Evolutionary conservation across 257 asterid genomes (phyloP), one percentile per base, ranked within the genome.

Genomic region (Verbascum thapsus): DNA sequence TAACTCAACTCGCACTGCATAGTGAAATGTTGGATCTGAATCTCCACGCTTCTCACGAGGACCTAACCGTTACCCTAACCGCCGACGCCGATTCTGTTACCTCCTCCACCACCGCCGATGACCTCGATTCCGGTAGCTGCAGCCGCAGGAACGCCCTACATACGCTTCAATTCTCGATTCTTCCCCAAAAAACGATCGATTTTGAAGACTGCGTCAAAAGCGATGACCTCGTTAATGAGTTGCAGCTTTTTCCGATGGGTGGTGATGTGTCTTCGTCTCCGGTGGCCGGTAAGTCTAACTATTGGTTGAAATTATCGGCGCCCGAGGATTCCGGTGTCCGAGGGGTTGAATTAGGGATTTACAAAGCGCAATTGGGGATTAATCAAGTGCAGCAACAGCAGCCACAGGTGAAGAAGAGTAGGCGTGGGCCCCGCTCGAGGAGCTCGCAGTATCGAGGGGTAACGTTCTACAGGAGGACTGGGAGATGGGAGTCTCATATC

Each of bases 361-460:
- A 30, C 59, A 63, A 18, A 37, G 23, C 50, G 7, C 47, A 55
- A 16, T 17, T 35, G 61, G 30, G 49, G 63, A n/a, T 9, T 38
- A 38, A 57, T 57, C 34, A 12, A n/a, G n/a, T n/a, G n/a, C n/a
- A n/a, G n/a, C n/a, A n/a, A n/a, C n/a, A n/a, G n/a, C n/a, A n/a
- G 61, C 13, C 17, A 43, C 61, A 34, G 45, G 83, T 73, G 55
- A 87, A 88, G 92, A 91, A 91, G 88, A 88, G 95, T 59, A 69
- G 98, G 73, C 94, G 98, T 38, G 98, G 98, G 54, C 96, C 98
- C 60, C 83, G 98, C 77, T 88, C 98, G 6, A 82, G 94, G 72
- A 88, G 96, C 79, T 91, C 98, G 6, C 98, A 91, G 75, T 91
- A 88, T 65, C 88, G 96, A n/a, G 98, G 98, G n/a, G 96, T 91